A percentile compares a stretch with the other conserved stretches of the same genome.
Evolutionary conservation across 495 filamentous ascomycete species (phyloP).

Genomic region (Halenospora varia): DNA sequence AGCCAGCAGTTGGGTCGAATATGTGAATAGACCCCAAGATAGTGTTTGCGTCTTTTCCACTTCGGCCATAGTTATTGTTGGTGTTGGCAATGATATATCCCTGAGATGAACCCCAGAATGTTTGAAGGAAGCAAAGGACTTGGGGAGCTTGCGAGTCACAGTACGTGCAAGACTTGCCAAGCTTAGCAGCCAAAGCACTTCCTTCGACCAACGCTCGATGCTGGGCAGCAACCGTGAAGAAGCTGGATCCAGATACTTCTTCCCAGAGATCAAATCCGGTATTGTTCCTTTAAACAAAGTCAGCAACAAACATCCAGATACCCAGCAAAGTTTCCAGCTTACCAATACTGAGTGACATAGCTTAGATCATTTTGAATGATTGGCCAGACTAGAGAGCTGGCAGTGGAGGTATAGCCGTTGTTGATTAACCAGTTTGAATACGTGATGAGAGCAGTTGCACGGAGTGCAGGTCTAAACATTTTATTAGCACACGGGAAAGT

Average conservation of each 20-base stretch:
- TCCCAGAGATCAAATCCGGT: slow-evolving; percentile 50
- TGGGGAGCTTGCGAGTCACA: slow-evolving; percentile 44
- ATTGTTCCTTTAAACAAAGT: slow-evolving; percentile 32
- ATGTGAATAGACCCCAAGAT: slow-evolving; percentile 41
- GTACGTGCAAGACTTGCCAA: slow-evolving; percentile 34
- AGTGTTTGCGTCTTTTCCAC: slow-evolving; percentile 45
- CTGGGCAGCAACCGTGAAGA: slow-evolving; percentile 58
- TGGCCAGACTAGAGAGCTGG: slow-evolving; percentile 41
- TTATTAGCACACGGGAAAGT: no score
- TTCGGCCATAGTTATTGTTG: slow-evolving; percentile 35
- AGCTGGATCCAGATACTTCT: slow-evolving; percentile 51
- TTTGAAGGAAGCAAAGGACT: slow-evolving; percentile 46
- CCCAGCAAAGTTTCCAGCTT: slow-evolving; percentile 6
- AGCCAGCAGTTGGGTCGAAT: slow-evolving; percentile 43
- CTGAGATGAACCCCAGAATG: slow-evolving; percentile 38
- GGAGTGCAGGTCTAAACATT: slow-evolving; percentile 52
- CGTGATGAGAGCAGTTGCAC: slow-evolving; percentile 41
- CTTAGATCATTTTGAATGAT: slow-evolving; percentile 54
- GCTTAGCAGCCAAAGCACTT: slow-evolving; percentile 21
- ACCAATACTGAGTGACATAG: slow-evolving; percentile 68
- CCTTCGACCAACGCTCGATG: slow-evolving; percentile 36
- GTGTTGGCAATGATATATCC: slow-evolving; percentile 40
- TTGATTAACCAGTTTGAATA: slow-evolving; percentile 34
- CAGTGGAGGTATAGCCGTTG: slow-evolving; percentile 30
- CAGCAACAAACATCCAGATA: not conserved